phyloP scores from a whole-genome alignment of 129 eudicot genomes.

The Dittrichia graveolens region DNA sequence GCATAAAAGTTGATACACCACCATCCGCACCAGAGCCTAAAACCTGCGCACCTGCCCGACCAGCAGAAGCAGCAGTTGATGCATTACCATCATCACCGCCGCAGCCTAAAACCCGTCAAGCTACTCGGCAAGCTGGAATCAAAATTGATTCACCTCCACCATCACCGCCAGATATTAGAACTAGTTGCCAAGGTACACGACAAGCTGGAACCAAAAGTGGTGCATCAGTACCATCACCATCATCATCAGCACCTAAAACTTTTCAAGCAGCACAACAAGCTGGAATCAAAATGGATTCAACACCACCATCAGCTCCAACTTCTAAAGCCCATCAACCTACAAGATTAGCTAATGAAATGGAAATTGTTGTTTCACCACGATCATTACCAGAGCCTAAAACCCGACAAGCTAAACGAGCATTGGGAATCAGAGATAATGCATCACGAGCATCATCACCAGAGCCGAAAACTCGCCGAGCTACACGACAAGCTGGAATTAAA shows the following conservation, averaged over 20 bases:
- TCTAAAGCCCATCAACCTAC: slow-evolving; percentile 35
- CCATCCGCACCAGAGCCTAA: neutral
- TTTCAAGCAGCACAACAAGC: slow-evolving; percentile 21
- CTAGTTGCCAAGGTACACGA: slow-evolving; percentile 19
- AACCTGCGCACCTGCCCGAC: slow-evolving; percentile 18
- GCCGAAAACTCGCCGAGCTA: slow-evolving; percentile 33
- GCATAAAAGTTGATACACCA: slow-evolving; percentile 16
- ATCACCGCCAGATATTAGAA: slow-evolving; percentile 29
- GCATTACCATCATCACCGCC: slow-evolving; percentile 1
- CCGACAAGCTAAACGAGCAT: slow-evolving; percentile 23
- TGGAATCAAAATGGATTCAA: neutral
- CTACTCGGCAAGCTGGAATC: slow-evolving; percentile 19
- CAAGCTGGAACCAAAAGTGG: neutral
- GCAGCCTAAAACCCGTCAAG: slow-evolving; percentile 26
- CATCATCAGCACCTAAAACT: slow-evolving; percentile 14
- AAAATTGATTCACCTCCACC: slow-evolving; percentile 20
- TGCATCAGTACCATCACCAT: neutral
- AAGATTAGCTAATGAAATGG: slow-evolving; percentile 3
- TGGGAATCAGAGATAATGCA: slow-evolving; percentile 2
- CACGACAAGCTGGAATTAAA: slow-evolving; percentile 24
- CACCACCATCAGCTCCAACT: neutral
- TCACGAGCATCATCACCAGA: slow-evolving; percentile 8
- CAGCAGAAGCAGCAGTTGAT: neutral
- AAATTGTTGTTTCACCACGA: slow-evolving; percentile 10
- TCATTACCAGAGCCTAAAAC: slow-evolving; percentile 18